Conservation (phyloP, 768 basidiomycete species). For the Podaxis sp. region DNA sequence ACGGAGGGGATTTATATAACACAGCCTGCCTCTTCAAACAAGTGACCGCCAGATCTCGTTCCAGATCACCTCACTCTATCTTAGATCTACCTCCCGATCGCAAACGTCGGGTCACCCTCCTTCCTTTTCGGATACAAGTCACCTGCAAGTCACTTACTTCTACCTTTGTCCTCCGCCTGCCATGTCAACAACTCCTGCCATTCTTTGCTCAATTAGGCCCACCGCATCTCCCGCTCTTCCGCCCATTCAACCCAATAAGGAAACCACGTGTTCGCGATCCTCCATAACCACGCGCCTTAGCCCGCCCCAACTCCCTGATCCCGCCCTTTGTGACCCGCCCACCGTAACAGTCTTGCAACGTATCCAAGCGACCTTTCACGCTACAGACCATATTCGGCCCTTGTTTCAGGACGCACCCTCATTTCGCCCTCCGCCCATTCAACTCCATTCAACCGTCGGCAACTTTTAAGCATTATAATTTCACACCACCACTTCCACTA, state of each 20-base stretch:
- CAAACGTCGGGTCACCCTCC: neutral
- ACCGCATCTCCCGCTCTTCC: slow-evolving; percentile 1
- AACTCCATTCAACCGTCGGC: neutral
- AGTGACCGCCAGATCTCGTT: slow-evolving; percentile 3
- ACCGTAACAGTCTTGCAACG: neutral
- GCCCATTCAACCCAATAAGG: neutral
- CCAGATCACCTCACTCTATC: slow-evolving; percentile 11
- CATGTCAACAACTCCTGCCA: slow-evolving; percentile 1
- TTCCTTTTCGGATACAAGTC: slow-evolving; percentile 9
- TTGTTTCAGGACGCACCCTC: neutral
- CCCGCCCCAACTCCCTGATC: neutral
- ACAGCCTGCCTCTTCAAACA: slow-evolving; percentile 8
- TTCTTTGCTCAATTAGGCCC: neutral
- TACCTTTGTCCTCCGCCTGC: neutral
- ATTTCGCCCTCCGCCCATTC: neutral
- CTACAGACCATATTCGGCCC: neutral
- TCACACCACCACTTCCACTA: neutral
- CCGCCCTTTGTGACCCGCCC: slow-evolving; percentile 1
- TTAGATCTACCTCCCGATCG: slow-evolving; percentile 7
- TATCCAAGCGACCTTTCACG: neutral
- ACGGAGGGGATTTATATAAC: slow-evolving; percentile 18
- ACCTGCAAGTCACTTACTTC: neutral
- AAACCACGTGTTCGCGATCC: neutral
- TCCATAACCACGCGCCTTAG: neutral
- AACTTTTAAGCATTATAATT: neutral